phyloP scores from a whole-genome alignment of 2,329 filamentous ascomycete species.

The Paracorniculantispora psalliotae region DNA sequence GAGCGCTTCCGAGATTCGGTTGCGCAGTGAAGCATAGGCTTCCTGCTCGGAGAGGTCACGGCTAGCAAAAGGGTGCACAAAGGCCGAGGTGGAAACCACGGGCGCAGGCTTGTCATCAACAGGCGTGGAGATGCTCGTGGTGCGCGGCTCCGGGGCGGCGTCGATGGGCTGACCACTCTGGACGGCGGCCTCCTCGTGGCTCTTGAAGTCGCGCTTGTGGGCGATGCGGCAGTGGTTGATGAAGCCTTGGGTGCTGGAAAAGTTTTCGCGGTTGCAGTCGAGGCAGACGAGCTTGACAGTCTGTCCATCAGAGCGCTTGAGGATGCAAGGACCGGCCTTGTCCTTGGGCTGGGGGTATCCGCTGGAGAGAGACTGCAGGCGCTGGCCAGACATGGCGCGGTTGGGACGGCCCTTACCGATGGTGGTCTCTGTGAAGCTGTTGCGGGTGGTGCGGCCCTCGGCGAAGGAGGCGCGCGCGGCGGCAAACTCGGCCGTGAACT shows the following conservation, averaged over 20 bases:
- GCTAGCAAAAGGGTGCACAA: constrained; percentile 31
- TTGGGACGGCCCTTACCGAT: constrained; percentile 46
- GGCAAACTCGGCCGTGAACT: constrained; percentile 36
- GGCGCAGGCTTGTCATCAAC: constrained; percentile 13
- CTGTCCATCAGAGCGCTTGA: constrained; percentile 80
- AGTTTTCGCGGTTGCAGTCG: constrained; percentile 84
- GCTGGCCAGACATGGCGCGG: constrained; percentile 51
- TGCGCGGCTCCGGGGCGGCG: constrained; percentile 17
- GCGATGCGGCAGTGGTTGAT: constrained; percentile 98
- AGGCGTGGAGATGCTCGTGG: background rate
- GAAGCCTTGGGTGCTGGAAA: constrained; percentile 96
- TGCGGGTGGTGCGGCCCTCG: constrained; percentile 76
- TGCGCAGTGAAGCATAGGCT: constrained; percentile 45
- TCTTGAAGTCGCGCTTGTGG: constrained; percentile 89
- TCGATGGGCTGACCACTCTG: constrained; percentile 82
- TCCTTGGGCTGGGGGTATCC: constrained; percentile 72
- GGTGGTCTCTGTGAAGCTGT: constrained; percentile 49
- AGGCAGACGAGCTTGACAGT: constrained; percentile 87
- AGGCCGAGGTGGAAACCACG: constrained; percentile 15
- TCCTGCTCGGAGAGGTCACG: constrained; percentile 49
- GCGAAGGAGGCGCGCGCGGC: constrained; percentile 40
- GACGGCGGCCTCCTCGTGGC: constrained; percentile 87
- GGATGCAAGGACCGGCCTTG: constrained; percentile 74
- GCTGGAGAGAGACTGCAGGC: constrained; percentile 63
- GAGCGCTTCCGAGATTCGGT: constrained; percentile 50